Percentiles rank a stretch among this genome's conserved stretches.
phyloP scores from a whole-genome alignment of 305 asterid species.

The Fraxinus velutina region DNA sequence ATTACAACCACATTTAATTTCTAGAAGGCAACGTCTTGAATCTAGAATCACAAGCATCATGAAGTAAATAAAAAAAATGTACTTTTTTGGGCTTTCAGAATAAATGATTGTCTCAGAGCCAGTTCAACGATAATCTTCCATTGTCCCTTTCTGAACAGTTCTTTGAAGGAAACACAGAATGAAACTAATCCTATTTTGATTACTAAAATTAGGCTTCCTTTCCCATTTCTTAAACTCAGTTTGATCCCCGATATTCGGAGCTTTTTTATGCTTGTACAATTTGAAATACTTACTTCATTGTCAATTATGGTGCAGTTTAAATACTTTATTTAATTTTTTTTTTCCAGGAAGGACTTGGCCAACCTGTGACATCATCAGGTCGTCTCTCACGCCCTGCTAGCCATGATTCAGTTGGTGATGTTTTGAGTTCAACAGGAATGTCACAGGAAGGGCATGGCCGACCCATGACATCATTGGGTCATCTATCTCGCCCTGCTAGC shows the following conservation, averaged over 20 bases:
- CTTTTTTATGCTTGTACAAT: background rate
- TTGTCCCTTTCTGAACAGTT: background rate
- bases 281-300: background rate
- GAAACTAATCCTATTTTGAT: background rate
- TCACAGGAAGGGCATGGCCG: constrained; percentile 64
- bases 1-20: background rate
- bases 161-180: background rate
- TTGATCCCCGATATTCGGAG: background rate
- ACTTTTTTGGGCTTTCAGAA: background rate
- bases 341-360: constrained; percentile 64
- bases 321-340: background rate
- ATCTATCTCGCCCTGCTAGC: constrained; percentile 52
- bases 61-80: background rate
- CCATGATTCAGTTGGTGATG: constrained; percentile 45
- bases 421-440: constrained; percentile 24
- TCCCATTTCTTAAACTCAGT: background rate
- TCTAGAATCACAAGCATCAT: background rate
- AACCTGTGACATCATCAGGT: constrained; percentile 34
- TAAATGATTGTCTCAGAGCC: background rate
- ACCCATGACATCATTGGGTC: constrained; percentile 29
- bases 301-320: background rate
- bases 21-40: background rate
- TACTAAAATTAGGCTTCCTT: background rate
- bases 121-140: background rate
- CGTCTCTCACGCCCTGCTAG: constrained; percentile 52